A percentile compares a stretch with the other conserved stretches of the same genome.
phyloP scores from a whole-genome alignment of 257 asterid species.

The Vinca minor region DNA sequence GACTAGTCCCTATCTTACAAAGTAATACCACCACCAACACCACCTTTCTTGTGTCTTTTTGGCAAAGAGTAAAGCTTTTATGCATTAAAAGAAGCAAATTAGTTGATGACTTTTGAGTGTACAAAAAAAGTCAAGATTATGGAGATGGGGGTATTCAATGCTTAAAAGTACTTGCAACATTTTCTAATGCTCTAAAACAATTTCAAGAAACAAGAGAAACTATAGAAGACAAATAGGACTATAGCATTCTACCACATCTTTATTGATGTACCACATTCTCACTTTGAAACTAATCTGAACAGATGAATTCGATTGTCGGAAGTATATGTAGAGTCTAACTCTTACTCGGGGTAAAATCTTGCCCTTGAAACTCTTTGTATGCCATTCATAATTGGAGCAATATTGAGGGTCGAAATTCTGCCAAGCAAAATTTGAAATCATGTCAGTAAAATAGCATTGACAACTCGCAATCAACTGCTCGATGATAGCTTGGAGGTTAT shows the following conservation, averaged over 20 bases:
- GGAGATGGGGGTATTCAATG: conserved; percentile 27
- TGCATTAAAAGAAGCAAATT: conserved; percentile 63
- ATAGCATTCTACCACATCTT: neutral
- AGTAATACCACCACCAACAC: conserved; percentile 35
- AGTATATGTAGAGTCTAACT: too few relatives aligned
- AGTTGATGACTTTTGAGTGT: conserved; percentile 33
- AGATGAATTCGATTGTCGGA: too few relatives aligned
- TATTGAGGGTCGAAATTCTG: too few relatives aligned
- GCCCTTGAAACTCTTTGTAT: too few relatives aligned
- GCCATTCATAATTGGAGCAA: too few relatives aligned
- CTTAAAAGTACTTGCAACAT: conserved; percentile 12
- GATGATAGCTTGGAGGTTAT: too few relatives aligned
- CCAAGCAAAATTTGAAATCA: too few relatives aligned
- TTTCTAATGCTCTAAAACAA: conserved; percentile 12
- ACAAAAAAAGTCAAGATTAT: conserved; percentile 21
- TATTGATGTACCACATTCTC: too few relatives aligned
- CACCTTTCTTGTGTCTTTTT: conserved; percentile 44
- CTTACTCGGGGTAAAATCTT: too few relatives aligned
- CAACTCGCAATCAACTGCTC: too few relatives aligned
- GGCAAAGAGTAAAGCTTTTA: conserved; percentile 20
- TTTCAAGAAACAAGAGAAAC: conserved; percentile 2
- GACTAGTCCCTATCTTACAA: conserved; percentile 36
- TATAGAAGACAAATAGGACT: conserved; percentile 12
- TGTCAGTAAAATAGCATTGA: too few relatives aligned
- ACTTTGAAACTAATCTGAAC: too few relatives aligned